These are phyloP conservation scores for Pichia pseudocactophila DNA, from an alignment of 805 yeast species.

Conservation along the genomic window DNA sequence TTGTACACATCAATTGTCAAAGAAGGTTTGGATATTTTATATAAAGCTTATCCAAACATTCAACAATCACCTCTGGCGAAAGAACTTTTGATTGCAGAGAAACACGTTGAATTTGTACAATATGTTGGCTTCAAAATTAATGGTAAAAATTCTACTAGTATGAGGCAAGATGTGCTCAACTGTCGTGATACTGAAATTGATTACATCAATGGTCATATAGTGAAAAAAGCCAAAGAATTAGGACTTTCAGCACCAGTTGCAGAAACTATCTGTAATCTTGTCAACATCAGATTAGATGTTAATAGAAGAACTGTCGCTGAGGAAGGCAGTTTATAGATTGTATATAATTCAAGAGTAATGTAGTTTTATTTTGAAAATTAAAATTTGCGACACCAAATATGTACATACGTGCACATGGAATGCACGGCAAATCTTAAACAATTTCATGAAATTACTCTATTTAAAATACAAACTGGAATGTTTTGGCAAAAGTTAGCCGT, in stretches of 20 bases:
- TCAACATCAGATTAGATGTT: slow-evolving; percentile 29
- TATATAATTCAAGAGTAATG: no score
- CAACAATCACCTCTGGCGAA: slow-evolving; percentile 25
- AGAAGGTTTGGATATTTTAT: slow-evolving; percentile 39
- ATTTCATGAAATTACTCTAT: no score
- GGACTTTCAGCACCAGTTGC: slow-evolving; percentile 40
- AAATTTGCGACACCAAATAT: no score
- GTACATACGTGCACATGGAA: not conserved
- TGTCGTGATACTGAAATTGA: slow-evolving; percentile 66
- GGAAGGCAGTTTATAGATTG: not conserved
- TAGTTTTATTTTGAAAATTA: no score
- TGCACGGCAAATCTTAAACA: not conserved
- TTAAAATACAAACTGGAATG: slow-evolving; percentile 18
- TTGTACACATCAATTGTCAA: slow-evolving; percentile 34
- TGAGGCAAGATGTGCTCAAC: slow-evolving; percentile 57
- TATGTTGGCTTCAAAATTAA: slow-evolving; percentile 23
- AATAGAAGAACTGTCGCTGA: slow-evolving; percentile 11
- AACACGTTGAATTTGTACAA: slow-evolving; percentile 25
- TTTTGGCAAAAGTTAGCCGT: slow-evolving; percentile 22
- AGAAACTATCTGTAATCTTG: slow-evolving; percentile 35
- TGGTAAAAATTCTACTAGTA: slow-evolving; percentile 54
- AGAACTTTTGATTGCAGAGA: slow-evolving; percentile 26
- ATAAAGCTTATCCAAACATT: slow-evolving; percentile 23
- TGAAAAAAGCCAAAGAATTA: slow-evolving; percentile 40
- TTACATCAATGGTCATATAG: slow-evolving; percentile 76